Base-by-base conservation (phyloP, 2,329 filamentous ascomycete species). In the Rutstroemia sp. region DNA sequence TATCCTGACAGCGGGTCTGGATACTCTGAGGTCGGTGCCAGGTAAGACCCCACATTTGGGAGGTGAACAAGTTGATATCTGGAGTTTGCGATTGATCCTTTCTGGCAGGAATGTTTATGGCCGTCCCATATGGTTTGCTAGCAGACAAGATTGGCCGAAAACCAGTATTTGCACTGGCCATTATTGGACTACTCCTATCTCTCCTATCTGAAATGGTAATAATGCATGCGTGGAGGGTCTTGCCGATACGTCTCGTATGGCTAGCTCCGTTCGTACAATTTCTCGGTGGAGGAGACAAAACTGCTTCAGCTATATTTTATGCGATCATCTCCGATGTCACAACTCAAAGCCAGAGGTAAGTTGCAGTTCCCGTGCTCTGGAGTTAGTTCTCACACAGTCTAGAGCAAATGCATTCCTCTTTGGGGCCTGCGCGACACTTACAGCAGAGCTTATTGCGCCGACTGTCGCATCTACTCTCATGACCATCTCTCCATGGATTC, bases 91-190 rank as follows among this genome's bases (percentile, higher is more conserved):
- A 23, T 41, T 58, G 48, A 60, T 58, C 4, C 14, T 27, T 17
- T 19, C 2, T 49, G n/a, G 17, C 68, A 54, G 67, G 67, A 44
- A 61, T 71, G 51, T 42, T 70, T n/a, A 65, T 64, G 2, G 69
- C 72, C 0, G 60, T 74, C 46, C 67, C 71, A 1, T 75, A 72
- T 67, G 72, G 71, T 12, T 63, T 72, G 5, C 64, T 70, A 2
- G 71, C 71, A 8, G 72, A 74, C 62, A 68, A 67, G 67, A 64
- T 74, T 41, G 72, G 72, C 6, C 66, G 72, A 27, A 72, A 70
- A 42, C 65, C 66, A 8, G 68, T 73, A 16, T 68, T 70, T 47
- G 61, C 65, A 1, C 44, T 72, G 17, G 54, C 67, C 21, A 57
- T 73, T 4, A 19, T 60, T 14, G 72, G 73, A 4, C 60, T 71